Evolutionary conservation across 2,329 filamentous ascomycete species (phyloP), one percentile per base, ranked within the genome.

Genomic region (Purpureocillium lavendulum): DNA sequence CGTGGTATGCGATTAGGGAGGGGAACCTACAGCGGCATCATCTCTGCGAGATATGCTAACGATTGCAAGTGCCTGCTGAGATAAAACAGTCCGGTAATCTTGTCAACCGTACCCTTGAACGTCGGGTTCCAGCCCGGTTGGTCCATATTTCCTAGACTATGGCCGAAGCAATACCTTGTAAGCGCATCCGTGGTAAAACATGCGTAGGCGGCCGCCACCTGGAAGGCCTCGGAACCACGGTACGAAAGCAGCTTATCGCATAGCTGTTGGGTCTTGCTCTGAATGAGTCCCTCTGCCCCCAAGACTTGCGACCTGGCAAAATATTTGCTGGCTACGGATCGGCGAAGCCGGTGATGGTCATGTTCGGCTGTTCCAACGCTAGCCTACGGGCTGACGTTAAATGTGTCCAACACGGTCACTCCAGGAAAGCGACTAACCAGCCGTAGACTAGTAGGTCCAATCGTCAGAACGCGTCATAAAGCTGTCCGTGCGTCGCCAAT

Each of bases 111-210:
- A 13, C 31, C 43, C 17, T 35, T 36, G 29, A 45, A 45, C 29
- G 41, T 42, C 6, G 43, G 36, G 14, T 44, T 34, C 39, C 38
- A 49, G 29, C 34, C 39, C 5, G 39, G 24, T 14, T 41, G 31
- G 2, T 44, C 29, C 4, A 46, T 40, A 29, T 43, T 45, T 32
- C 38, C 45, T 16, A 45, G 35, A n/a, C 36, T 35, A 35, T 45
- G 13, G 13, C 49, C 57, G 14, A 58, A 49, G 15, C 47, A 47
- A 45, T 56, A 58, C 24, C 51, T 41, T 14, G 50, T 56, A 28
- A 59, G 50, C 7, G 54, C 45, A 44, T 60, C 57, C 38, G 47
- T 32, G 4, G 50, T 49, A 32, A 47, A 47, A 41, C 47, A 48
- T 26, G 41, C 44, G 34, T 43, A 47, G 2, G 44, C 43, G 12